Evolutionary conservation across 305 asterid genomes (phyloP).

Genomic region (Nicotiana rustica): DNA sequence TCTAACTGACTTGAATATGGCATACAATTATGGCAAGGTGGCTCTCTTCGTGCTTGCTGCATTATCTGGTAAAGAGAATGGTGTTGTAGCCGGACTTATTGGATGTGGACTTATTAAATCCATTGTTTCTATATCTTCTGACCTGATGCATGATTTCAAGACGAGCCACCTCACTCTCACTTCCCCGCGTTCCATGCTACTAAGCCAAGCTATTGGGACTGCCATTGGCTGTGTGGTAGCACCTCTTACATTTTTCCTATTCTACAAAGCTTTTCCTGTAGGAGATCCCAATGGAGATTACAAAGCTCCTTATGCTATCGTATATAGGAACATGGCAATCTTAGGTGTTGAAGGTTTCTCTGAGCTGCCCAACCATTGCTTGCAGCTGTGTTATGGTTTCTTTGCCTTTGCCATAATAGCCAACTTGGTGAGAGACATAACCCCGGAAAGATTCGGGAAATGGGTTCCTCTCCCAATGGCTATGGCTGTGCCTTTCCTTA

Average conservation of each 20-base stretch:
- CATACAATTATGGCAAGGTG: constrained; percentile 88
- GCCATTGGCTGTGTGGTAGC: constrained; percentile 85
- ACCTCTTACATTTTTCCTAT: constrained; percentile 80
- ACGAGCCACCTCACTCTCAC: constrained; percentile 87
- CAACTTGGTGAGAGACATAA: constrained; percentile 60
- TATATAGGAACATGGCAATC: constrained; percentile 85
- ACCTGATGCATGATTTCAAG: constrained; percentile 92
- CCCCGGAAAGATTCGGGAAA: constrained; percentile 54
- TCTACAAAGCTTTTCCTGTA: constrained; percentile 69
- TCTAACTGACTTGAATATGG: constrained; percentile 91
- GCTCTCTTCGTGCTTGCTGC: constrained; percentile 84
- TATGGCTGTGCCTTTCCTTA: constrained; percentile 89
- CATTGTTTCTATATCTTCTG: constrained; percentile 75
- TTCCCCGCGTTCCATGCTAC: constrained; percentile 87
- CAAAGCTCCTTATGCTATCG: constrained; percentile 81
- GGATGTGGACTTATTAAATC: constrained; percentile 85
- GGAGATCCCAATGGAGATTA: constrained; percentile 75
- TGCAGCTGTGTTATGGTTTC: constrained; percentile 77
- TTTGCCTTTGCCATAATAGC: constrained; percentile 62
- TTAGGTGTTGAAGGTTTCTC: constrained; percentile 88
- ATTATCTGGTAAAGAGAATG: constrained; percentile 63
- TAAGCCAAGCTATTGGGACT: constrained; percentile 81
- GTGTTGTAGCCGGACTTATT: constrained; percentile 85
- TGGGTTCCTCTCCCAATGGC: constrained; percentile 87
- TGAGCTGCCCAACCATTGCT: constrained; percentile 74